These are phyloP conservation scores for Pueraria montana DNA, from an alignment of 306 rosid species.

Conservation along the genomic window DNA sequence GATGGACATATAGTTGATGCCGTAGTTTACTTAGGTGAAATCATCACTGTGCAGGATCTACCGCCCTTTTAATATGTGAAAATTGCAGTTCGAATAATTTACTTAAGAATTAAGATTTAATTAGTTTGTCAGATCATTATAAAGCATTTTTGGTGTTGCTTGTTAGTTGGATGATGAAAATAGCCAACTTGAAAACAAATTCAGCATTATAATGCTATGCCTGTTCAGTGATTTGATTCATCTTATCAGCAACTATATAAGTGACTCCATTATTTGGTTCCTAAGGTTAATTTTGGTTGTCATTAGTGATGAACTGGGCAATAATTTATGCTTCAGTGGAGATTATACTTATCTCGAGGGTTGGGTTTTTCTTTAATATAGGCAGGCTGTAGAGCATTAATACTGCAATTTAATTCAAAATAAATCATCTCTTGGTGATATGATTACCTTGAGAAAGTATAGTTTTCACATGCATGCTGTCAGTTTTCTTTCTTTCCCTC, in stretches of 20 bases:
- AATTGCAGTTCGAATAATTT: conserved; percentile 15
- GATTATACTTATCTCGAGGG: neutral
- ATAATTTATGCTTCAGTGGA: neutral
- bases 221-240: conserved; percentile 7
- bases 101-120: neutral
- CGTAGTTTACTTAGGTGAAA: conserved; percentile 9
- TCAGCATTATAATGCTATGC: conserved; percentile 4
- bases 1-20: conserved; percentile 15
- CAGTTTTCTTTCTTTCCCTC: neutral
- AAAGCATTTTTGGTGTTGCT: neutral
- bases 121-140: conserved; percentile 15
- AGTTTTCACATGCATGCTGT: neutral
- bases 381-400: neutral
- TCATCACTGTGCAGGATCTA: conserved; percentile 11
- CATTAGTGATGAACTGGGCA: neutral
- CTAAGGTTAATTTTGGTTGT: conserved; percentile 1
- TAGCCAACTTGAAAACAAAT: neutral
- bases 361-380: neutral
- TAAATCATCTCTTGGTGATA: conserved; percentile 7
- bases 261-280: conserved; percentile 4
- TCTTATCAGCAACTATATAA: neutral
- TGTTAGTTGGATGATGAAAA: conserved; percentile 1
- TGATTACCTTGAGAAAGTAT: neutral
- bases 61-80: neutral
- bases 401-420: neutral